Base-by-base conservation (phyloP, 1,139 yeast species). In the Blastobotrys elegans region DNA sequence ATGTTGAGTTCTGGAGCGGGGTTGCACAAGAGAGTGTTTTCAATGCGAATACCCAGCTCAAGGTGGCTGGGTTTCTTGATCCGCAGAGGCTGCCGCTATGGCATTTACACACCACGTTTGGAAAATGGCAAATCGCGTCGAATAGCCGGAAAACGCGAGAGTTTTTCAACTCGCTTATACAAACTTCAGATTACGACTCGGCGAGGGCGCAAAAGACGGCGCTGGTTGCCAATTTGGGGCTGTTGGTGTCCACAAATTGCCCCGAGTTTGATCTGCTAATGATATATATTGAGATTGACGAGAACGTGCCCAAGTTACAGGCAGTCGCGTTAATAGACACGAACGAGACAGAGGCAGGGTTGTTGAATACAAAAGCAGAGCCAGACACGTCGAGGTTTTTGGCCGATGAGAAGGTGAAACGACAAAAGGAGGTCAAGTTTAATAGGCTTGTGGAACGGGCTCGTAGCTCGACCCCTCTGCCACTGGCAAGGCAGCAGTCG, bases 131-230 rank as follows among this genome's bases (percentile, higher is more conserved):
- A 16, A 60, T 63, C 14, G 50, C 49, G 39, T 43, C 59, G 8
- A 46, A 40, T 5, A 53, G 53, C 29, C 43, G 45, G 10, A 14
- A n/a, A 4, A 51, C 62, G 6, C 30, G 24, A 16, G 36, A 36
- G 44, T 63, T 53, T 42, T 62, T 63, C 43, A 44, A 53, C 21
- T 46, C 54, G 31, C 48, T 62, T 31, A 52, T 55, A 1, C 51
- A 50, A 4, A 41, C 52, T 8, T 36, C 49, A 8, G 43, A 44
- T 17, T 40, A 49, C 8, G 33, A 43, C 30, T 18, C 35, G 14
- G 53, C 46, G 8, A 30, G 40, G 4, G 42, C 30, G 2, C 11
- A 43, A 13, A 27, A 44, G 43, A 37, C 34, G 1, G 47, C 49
- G n/a, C 49, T 39, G 17, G 32, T 51, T 30, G 48, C 46, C n/a